A percentile compares a stretch with the other conserved stretches of the same genome.
These are phyloP conservation scores for Pulveroboletus sp. DNA, from an alignment of 768 basidiomycete species.

Conservation along the genomic window DNA sequence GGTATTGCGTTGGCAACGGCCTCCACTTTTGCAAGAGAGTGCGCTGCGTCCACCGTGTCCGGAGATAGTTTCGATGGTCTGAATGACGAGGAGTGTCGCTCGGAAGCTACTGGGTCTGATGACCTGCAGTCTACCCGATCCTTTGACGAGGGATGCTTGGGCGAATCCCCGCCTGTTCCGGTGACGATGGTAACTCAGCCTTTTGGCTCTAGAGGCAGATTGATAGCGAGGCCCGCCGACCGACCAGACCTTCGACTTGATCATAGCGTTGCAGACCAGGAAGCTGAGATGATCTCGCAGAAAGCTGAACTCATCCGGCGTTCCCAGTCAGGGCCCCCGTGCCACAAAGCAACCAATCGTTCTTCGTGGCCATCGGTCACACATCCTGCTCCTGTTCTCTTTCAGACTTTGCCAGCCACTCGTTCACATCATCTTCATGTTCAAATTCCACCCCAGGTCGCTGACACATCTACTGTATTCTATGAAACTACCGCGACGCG, in stretches of 20 bases:
- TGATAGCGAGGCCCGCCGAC: slow-evolving; percentile 14
- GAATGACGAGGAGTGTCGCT: slow-evolving; percentile 64
- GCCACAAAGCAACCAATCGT: slow-evolving; percentile 34
- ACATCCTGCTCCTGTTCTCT: slow-evolving; percentile 47
- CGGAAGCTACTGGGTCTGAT: slow-evolving; percentile 61
- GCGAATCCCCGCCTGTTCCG: slow-evolving; percentile 12
- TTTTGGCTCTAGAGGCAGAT: slow-evolving; percentile 25
- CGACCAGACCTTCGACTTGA: slow-evolving; percentile 2
- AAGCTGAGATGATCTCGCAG: slow-evolving; percentile 22
- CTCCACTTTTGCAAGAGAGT: slow-evolving; percentile 58
- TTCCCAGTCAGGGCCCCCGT: slow-evolving; percentile 42
- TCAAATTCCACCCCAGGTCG: slow-evolving; percentile 28
- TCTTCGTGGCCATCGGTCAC: slow-evolving; percentile 40
- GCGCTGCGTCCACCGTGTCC: slow-evolving; percentile 49
- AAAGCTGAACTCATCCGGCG: slow-evolving; percentile 41
- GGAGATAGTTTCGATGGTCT: slow-evolving; percentile 57
- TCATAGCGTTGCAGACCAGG: slow-evolving; percentile 3
- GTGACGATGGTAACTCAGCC: slow-evolving; percentile 6
- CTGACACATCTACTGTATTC: slow-evolving; percentile 60
- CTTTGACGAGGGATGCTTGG: slow-evolving; percentile 50
- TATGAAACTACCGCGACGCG: slow-evolving; percentile 55
- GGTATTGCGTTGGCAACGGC: slow-evolving; percentile 69
- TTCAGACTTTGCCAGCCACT: slow-evolving; percentile 39
- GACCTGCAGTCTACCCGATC: slow-evolving; percentile 70
- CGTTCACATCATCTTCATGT: slow-evolving; percentile 32